Percentiles rank a stretch among this genome's conserved stretches.
Conservation (phyloP, 106 monocot genomes). For the Triglochin maritima region DNA sequence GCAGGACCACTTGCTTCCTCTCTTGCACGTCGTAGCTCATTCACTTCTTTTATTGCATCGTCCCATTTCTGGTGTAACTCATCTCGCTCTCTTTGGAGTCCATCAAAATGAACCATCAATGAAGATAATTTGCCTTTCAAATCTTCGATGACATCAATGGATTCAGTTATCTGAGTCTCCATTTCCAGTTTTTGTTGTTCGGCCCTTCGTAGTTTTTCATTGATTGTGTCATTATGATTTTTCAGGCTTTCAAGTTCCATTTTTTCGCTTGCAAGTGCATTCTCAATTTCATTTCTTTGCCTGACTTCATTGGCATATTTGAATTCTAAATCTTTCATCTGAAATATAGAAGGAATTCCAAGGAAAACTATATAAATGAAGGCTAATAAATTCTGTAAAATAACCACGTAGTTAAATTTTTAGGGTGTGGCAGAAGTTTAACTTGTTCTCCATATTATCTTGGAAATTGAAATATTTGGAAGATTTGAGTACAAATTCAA, state of each 20-base stretch:
- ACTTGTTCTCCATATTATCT: no score
- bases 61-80: constrained; percentile 28
- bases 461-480: no score
- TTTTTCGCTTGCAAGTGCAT: constrained; percentile 12
- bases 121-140: constrained; percentile 21
- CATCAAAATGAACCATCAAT: constrained; percentile 5
- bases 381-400: no score
- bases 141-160: constrained; percentile 5
- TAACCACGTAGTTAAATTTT: no score
- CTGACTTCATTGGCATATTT: constrained; percentile 18
- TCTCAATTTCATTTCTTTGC: constrained; percentile 26
- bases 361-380: no score
- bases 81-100: constrained; percentile 21
- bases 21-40: constrained; percentile 14
- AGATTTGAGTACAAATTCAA: no score
- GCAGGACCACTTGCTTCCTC: constrained; percentile 1
- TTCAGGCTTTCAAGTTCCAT: constrained; percentile 15
- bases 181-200: constrained; percentile 17
- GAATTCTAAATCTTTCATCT: constrained; percentile 28
- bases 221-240: constrained; percentile 12
- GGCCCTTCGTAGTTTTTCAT: constrained; percentile 17
- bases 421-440: no score
- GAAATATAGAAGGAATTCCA: background rate
- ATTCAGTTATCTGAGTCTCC: constrained; percentile 15
- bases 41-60: constrained; percentile 28